Evolutionary conservation across 2,329 filamentous ascomycete genomes (phyloP).

Genomic region (Waltergamsia citrina): DNA sequence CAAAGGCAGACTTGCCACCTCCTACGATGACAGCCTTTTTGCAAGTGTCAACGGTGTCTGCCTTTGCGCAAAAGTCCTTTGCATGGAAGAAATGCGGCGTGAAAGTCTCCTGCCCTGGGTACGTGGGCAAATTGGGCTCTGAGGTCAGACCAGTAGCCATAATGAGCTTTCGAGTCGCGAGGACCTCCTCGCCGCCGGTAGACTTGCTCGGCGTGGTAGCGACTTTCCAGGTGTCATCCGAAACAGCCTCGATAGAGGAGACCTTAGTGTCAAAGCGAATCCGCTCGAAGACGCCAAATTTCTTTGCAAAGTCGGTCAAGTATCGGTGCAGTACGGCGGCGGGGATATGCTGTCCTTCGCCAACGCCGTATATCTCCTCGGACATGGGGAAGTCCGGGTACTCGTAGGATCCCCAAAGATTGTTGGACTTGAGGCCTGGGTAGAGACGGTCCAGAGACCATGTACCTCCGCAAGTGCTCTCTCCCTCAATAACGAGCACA

Average conservation of each 20-base stretch:
- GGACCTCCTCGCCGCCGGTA: conserved; percentile 9
- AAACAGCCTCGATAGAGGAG: too few relatives aligned
- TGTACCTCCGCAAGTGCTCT: conserved; percentile 42
- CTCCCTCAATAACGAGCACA: not conserved
- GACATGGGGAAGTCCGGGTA: conserved; percentile 67
- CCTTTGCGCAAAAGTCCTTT: conserved; percentile 18
- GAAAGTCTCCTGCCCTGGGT: conserved; percentile 25
- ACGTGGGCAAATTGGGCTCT: conserved; percentile 27
- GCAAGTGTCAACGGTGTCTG: conserved; percentile 19
- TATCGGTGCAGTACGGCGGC: conserved; percentile 37
- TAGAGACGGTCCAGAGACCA: conserved; percentile 62
- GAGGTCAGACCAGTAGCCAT: conserved; percentile 41
- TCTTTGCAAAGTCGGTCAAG: conserved; percentile 27
- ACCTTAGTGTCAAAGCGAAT: conserved; percentile 29
- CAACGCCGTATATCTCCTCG: conserved; percentile 36
- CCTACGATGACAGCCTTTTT: conserved; percentile 30
- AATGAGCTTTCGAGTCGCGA: conserved; percentile 30
- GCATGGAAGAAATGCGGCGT: conserved; percentile 30
- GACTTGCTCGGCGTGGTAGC: too few relatives aligned
- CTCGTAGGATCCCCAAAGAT: conserved; percentile 63
- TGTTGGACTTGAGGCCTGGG: conserved; percentile 63
- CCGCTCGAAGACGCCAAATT: conserved; percentile 29
- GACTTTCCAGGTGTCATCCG: conserved; percentile 16
- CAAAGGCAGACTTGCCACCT: conserved; percentile 47
- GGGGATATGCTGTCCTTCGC: conserved; percentile 35